These are phyloP conservation scores for Auricularia sp. DNA, from an alignment of 768 basidiomycete genomes.

Conservation along the genomic window DNA sequence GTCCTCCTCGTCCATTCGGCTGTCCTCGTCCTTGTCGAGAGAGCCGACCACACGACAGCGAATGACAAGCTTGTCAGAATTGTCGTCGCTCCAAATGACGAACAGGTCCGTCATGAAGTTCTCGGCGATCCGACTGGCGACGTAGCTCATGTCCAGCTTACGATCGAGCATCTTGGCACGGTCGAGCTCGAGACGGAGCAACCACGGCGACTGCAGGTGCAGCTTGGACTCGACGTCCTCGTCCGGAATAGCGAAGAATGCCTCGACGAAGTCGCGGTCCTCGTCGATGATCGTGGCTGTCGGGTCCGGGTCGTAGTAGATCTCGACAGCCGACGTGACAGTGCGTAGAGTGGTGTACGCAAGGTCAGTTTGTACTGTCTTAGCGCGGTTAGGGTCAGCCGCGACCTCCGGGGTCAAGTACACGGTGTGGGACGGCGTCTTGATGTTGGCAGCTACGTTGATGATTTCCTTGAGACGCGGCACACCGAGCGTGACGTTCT, in stretches of 20 bases:
- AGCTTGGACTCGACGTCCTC: slow-evolving; percentile 89
- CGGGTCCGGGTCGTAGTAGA: slow-evolving; percentile 95
- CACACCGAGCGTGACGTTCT: slow-evolving; percentile 98
- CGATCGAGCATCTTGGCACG: slow-evolving; percentile 97
- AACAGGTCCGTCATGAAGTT: slow-evolving; percentile 94
- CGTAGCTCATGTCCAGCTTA: slow-evolving; percentile 89
- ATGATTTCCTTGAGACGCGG: slow-evolving; percentile 99
- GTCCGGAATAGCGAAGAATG: slow-evolving; percentile 98
- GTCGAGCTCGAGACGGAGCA: slow-evolving; percentile 92
- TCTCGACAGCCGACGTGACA: slow-evolving; percentile 90
- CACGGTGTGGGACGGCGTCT: slow-evolving; percentile 92
- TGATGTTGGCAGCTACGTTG: slow-evolving; percentile 97
- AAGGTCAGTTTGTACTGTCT: slow-evolving; percentile 85
- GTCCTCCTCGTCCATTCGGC: slow-evolving; percentile 76
- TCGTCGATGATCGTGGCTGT: slow-evolving; percentile 91
- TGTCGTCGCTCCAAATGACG: slow-evolving; percentile 98
- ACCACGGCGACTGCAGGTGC: slow-evolving; percentile 90
- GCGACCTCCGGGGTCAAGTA: slow-evolving; percentile 71
- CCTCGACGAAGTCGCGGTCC: slow-evolving; percentile 90
- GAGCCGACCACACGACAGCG: slow-evolving; percentile 88
- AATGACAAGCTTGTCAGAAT: slow-evolving; percentile 92
- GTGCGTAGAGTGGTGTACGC: slow-evolving; percentile 91
- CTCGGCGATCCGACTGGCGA: slow-evolving; percentile 86
- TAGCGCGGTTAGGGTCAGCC: slow-evolving; percentile 51
- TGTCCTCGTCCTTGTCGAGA: slow-evolving; percentile 73